Conservation (phyloP, 2,329 filamentous ascomycete genomes). For the Hypoxylon sp. region DNA sequence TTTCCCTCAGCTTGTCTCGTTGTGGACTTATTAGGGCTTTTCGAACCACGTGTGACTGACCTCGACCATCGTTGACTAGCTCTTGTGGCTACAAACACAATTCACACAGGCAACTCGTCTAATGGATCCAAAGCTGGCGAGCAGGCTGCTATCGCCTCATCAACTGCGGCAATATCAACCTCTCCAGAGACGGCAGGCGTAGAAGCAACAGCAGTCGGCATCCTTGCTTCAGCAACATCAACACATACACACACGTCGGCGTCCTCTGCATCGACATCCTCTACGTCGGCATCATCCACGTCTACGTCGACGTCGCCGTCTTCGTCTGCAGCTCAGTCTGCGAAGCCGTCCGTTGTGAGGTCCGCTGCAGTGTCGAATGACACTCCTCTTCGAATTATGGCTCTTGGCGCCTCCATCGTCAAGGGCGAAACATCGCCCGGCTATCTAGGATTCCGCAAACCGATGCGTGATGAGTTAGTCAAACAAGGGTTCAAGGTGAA, state of each 20-base stretch:
- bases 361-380: constrained; percentile 7
- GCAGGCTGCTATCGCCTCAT: constrained; percentile 1
- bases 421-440: constrained; percentile 39
- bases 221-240: neutral
- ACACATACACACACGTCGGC: neutral
- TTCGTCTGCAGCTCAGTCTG: neutral
- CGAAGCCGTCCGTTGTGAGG: constrained; percentile 1
- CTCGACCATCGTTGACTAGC: constrained; percentile 1
- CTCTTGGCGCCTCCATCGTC: constrained; percentile 40
- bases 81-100: constrained; percentile 21
- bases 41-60: constrained; percentile 5
- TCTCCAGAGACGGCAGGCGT: constrained; percentile 1
- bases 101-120: constrained; percentile 16
- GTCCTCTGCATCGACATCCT: neutral
- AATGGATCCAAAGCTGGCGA: constrained; percentile 4
- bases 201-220: constrained; percentile 1
- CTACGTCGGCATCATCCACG: constrained; percentile 1
- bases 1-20: neutral
- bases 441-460: constrained; percentile 39
- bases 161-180: neutral
- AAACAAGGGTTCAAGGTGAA: constrained; percentile 37
- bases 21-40: neutral
- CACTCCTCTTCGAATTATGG: constrained; percentile 49
- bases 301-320: neutral
- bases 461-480: constrained; percentile 36